These are phyloP conservation scores for Viola pubescens DNA, from an alignment of 441 rosid species.

Conservation along the genomic window DNA sequence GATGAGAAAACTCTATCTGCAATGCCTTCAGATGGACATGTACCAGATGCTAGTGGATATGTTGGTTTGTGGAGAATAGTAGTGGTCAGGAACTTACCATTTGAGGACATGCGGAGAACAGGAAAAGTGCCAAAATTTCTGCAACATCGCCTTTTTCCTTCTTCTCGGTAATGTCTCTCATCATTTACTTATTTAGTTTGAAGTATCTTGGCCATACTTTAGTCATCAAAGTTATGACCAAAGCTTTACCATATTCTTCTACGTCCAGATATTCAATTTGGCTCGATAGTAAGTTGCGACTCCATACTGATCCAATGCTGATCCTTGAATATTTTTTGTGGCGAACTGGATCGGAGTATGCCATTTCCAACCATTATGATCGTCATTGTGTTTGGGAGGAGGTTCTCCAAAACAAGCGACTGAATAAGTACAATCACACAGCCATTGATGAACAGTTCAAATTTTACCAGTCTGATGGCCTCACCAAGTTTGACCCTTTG, in stretches of 20 bases:
- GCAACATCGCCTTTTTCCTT: slow-evolving; percentile 86
- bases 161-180: slow-evolving; percentile 50
- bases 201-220: slow-evolving; percentile 12
- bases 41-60: slow-evolving; percentile 37
- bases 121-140: slow-evolving; percentile 84
- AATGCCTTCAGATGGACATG: slow-evolving; percentile 48
- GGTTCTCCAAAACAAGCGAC: slow-evolving; percentile 68
- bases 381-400: slow-evolving; percentile 98
- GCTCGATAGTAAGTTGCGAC: slow-evolving; percentile 92
- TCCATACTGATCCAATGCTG: slow-evolving; percentile 65
- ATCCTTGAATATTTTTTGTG: slow-evolving; percentile 77
- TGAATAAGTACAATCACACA: slow-evolving; percentile 65
- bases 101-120: slow-evolving; percentile 60
- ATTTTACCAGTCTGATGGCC: slow-evolving; percentile 71
- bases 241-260: not conserved
- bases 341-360: slow-evolving; percentile 73
- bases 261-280: slow-evolving; percentile 77
- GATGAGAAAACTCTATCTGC: slow-evolving; percentile 71
- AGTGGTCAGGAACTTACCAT: slow-evolving; percentile 69
- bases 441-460: slow-evolving; percentile 71
- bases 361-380: slow-evolving; percentile 91
- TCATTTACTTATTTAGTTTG: slow-evolving; percentile 13
- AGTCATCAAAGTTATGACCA: slow-evolving; percentile 4
- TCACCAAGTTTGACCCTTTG: slow-evolving; percentile 50
- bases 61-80: slow-evolving; percentile 79